These are phyloP conservation scores for Capsella bursapastoris DNA, from an alignment of 345 rosid genomes.

Conservation along the genomic window DNA sequence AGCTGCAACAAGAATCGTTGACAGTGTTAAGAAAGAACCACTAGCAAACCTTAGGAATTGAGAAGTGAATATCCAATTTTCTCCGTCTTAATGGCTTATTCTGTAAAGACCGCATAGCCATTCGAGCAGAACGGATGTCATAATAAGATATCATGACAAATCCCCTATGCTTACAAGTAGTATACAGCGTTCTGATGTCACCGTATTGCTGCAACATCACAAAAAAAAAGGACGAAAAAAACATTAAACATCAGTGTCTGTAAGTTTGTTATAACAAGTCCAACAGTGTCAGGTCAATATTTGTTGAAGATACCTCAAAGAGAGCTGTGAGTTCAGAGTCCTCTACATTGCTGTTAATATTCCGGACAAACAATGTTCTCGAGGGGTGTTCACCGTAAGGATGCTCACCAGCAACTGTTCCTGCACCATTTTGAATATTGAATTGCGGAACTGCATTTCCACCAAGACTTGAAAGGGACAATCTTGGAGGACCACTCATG, in stretches of 20 bases:
- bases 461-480: conserved; percentile 55
- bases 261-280: conserved; percentile 8
- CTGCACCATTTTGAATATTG: conserved; percentile 58
- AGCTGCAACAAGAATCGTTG: conserved; percentile 2
- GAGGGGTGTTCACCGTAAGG: conserved; percentile 90
- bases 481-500: conserved; percentile 57
- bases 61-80: conserved; percentile 83
- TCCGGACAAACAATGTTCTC: conserved; percentile 80
- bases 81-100: conserved; percentile 86
- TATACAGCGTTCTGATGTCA: conserved; percentile 78
- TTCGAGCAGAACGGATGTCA: conserved; percentile 85
- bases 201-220: conserved; percentile 70
- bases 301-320: conserved; percentile 60
- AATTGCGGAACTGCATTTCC: conserved; percentile 59
- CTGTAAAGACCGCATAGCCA: conserved; percentile 78
- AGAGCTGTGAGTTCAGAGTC: conserved; percentile 70
- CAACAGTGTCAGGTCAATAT: background rate
- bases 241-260: conserved; percentile 28
- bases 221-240: background rate
- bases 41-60: conserved; percentile 74
- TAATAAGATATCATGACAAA: conserved; percentile 90
- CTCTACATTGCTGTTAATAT: conserved; percentile 82
- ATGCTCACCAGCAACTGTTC: conserved; percentile 78
- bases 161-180: conserved; percentile 90
- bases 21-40: conserved; percentile 3